Percentiles rank a stretch among this genome's conserved stretches.
These are phyloP conservation scores for Tilletiaria anomala DNA, from an alignment of 1,284 basidiomycete species.

Conservation along the genomic window DNA sequence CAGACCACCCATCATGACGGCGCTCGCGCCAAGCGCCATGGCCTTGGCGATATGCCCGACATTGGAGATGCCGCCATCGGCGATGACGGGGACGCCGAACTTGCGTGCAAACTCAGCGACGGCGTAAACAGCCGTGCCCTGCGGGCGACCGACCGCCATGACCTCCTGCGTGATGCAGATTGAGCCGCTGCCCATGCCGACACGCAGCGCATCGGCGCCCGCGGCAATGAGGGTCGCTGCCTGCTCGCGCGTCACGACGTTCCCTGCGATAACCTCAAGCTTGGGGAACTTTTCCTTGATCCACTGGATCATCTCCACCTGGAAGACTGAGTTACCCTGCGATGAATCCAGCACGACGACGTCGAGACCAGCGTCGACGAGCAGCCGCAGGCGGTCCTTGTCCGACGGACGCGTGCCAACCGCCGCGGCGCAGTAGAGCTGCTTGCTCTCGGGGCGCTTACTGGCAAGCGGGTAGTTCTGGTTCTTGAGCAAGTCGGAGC, in stretches of 20 bases:
- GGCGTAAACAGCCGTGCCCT: slow-evolving; percentile 88
- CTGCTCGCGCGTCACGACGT: slow-evolving; percentile 95
- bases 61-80: slow-evolving; percentile 92
- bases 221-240: slow-evolving; percentile 85
- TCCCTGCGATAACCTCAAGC: slow-evolving; percentile 83
- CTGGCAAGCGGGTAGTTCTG: slow-evolving; percentile 90
- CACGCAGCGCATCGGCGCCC: slow-evolving; percentile 80
- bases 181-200: slow-evolving; percentile 95
- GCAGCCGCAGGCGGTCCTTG: slow-evolving; percentile 64
- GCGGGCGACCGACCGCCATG: slow-evolving; percentile 97
- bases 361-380: slow-evolving; percentile 88
- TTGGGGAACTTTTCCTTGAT: slow-evolving; percentile 64
- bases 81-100: slow-evolving; percentile 93
- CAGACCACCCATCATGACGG: slow-evolving; percentile 97
- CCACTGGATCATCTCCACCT: slow-evolving; percentile 88
- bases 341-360: slow-evolving; percentile 91
- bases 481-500: slow-evolving; percentile 94
- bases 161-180: slow-evolving; percentile 99
- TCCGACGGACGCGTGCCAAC: slow-evolving; percentile 85
- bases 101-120: slow-evolving; percentile 83
- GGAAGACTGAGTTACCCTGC: slow-evolving; percentile 88
- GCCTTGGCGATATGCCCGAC: slow-evolving; percentile 98
- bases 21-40: slow-evolving; percentile 76
- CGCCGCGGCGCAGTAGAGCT: slow-evolving; percentile 93
- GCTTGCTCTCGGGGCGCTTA: slow-evolving; percentile 81